Percentiles rank a stretch among this genome's conserved stretches.
phyloP scores from a whole-genome alignment of 2,329 filamentous ascomycete genomes.

The Cladosporium cucumerinum region DNA sequence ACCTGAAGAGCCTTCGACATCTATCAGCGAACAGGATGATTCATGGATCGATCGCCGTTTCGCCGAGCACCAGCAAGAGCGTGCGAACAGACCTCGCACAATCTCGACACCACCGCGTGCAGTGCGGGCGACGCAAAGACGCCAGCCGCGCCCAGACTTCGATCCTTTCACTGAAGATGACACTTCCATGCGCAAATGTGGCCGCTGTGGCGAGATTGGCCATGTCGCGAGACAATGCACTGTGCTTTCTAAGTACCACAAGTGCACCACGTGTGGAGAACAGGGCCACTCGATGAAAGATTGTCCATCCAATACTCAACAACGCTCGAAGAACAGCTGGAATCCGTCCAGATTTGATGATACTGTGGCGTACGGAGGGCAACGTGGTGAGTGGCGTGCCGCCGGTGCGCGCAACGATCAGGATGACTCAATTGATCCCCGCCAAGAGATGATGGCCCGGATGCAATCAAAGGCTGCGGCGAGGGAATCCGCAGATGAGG shows the following conservation, averaged over 20 bases:
- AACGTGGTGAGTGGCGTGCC: neutral
- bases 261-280: constrained; percentile 15
- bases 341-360: neutral
- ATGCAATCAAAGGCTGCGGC: constrained; percentile 12
- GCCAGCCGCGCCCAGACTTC: neutral
- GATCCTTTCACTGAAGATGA: neutral
- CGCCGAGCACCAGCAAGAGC: constrained; percentile 19
- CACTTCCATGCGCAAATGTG: constrained; percentile 14
- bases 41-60: constrained; percentile 24
- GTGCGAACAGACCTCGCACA: constrained; percentile 2
- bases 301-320: constrained; percentile 10
- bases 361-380: neutral
- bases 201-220: constrained; percentile 22
- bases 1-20: neutral
- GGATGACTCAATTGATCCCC: constrained; percentile 3
- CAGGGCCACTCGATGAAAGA: constrained; percentile 14
- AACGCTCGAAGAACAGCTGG: neutral
- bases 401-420: neutral
- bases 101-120: constrained; percentile 1
- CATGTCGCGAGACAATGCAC: constrained; percentile 24
- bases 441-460: constrained; percentile 9
- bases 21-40: constrained; percentile 11
- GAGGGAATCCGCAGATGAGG: constrained; percentile 18
- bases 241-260: neutral
- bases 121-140: neutral